phyloP scores from a whole-genome alignment of 306 rosid species.

The Abrus precatorius region DNA sequence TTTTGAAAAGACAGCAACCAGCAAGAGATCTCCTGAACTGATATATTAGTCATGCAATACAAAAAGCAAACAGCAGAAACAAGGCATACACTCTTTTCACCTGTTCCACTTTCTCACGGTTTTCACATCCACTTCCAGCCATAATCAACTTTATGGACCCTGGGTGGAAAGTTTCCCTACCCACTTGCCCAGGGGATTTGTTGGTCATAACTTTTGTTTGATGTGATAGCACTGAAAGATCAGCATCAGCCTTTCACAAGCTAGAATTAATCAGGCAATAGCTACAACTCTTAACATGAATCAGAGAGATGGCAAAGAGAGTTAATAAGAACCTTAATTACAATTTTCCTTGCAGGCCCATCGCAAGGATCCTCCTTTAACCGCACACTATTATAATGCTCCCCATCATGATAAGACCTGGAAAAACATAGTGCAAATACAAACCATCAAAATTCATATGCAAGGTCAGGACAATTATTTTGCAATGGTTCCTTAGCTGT shows the following conservation, averaged over 20 bases:
- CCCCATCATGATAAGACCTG: conserved; percentile 88
- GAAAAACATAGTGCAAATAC: conserved; percentile 37
- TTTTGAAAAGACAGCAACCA: conserved; percentile 33
- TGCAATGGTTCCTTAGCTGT: conserved; percentile 37
- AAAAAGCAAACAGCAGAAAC: conserved; percentile 28
- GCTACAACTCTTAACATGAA: conserved; percentile 45
- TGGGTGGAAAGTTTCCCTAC: conserved; percentile 50
- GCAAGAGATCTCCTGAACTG: conserved; percentile 40
- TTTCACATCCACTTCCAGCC: conserved; percentile 80
- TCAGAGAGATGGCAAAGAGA: conserved; percentile 19
- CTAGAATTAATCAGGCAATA: conserved; percentile 61
- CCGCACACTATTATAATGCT: conserved; percentile 87
- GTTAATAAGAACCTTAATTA: conserved; percentile 67
- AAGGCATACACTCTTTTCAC: conserved; percentile 50
- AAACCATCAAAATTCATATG: conserved; percentile 36
- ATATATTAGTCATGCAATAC: conserved; percentile 16
- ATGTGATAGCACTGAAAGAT: conserved; percentile 69
- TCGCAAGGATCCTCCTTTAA: conserved; percentile 74
- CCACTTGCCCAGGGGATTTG: conserved; percentile 50
- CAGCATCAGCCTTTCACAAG: conserved; percentile 85
- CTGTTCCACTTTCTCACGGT: conserved; percentile 68
- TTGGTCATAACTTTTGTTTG: conserved; percentile 55
- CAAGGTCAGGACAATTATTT: conserved; percentile 27
- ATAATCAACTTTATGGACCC: conserved; percentile 72
- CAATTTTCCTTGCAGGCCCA: conserved; percentile 79